Conservation (phyloP, 495 filamentous ascomycete genomes). For the Schizothecium vesticola region DNA sequence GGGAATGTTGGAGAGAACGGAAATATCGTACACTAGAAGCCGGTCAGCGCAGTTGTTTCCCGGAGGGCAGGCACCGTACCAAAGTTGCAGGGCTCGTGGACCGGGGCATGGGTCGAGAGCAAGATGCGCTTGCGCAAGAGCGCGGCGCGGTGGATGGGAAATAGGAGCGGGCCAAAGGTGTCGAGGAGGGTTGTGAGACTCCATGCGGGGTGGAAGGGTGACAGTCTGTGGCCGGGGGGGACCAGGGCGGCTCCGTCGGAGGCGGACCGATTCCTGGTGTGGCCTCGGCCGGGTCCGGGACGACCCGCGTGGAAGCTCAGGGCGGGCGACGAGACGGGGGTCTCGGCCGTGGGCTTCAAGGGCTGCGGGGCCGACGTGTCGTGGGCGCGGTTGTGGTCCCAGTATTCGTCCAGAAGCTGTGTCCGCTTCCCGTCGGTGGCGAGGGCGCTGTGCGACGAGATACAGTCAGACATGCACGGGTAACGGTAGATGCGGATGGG, state of each 20-base stretch:
- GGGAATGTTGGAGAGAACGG: slow-evolving; percentile 77
- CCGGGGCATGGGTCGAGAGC: slow-evolving; percentile 76
- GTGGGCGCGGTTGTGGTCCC: slow-evolving; percentile 59
- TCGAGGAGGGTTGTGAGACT: slow-evolving; percentile 72
- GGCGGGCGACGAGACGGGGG: slow-evolving; percentile 50
- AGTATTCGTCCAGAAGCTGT: slow-evolving; percentile 68
- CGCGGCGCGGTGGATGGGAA: slow-evolving; percentile 85
- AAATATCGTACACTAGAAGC: slow-evolving; percentile 80
- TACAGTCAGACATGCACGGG: not conserved
- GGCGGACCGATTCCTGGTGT: slow-evolving; percentile 50
- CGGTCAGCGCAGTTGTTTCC: not conserved
- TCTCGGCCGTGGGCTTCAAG: slow-evolving; percentile 47
- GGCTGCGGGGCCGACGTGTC: slow-evolving; percentile 42
- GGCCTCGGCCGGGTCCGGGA: slow-evolving; percentile 33
- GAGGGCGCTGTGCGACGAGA: slow-evolving; percentile 37
- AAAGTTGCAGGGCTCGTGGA: slow-evolving; percentile 80
- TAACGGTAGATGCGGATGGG: not conserved
- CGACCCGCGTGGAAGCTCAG: slow-evolving; percentile 27
- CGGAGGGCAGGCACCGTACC: slow-evolving; percentile 45
- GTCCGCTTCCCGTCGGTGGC: slow-evolving; percentile 52
- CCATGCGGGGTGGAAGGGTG: slow-evolving; percentile 77
- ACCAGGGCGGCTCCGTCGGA: slow-evolving; percentile 59
- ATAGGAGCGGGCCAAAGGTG: slow-evolving; percentile 82
- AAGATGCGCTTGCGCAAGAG: slow-evolving; percentile 83
- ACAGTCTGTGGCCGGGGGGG: slow-evolving; percentile 63